Percentiles rank a stretch among this genome's conserved stretches.
phyloP scores from a whole-genome alignment of 2,329 filamentous ascomycete species.

The Emydomyces testavorans region DNA sequence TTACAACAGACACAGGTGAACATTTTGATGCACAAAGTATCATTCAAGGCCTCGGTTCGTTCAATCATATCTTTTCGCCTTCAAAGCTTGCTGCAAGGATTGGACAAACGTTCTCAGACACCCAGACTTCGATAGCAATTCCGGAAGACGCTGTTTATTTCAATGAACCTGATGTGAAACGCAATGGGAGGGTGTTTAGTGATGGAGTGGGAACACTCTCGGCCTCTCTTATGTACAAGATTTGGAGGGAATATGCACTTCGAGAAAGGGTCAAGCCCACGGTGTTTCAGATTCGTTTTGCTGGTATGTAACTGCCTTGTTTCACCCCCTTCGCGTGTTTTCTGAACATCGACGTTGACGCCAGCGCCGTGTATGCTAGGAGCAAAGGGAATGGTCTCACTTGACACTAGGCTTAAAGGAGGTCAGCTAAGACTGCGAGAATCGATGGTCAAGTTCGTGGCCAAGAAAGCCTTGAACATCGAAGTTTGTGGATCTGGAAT shows the following conservation, averaged over 20 bases:
- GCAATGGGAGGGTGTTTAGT: slow-evolving; percentile 54
- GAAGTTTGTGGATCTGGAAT: slow-evolving; percentile 42
- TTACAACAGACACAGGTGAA: slow-evolving; percentile 25
- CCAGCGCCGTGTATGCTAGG: slow-evolving; percentile 32
- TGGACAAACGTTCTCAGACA: slow-evolving; percentile 62
- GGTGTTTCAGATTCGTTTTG: slow-evolving; percentile 59
- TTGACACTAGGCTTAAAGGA: slow-evolving; percentile 52
- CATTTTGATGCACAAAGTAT: slow-evolving; percentile 29
- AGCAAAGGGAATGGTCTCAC: slow-evolving; percentile 65
- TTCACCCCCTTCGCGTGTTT: background rate
- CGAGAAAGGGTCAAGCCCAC: slow-evolving; percentile 20
- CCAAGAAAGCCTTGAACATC: slow-evolving; percentile 35
- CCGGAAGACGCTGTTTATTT: slow-evolving; percentile 18
- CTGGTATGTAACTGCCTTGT: slow-evolving; percentile 33
- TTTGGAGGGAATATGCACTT: slow-evolving; percentile 41
- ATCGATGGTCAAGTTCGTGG: slow-evolving; percentile 75
- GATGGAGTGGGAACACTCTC: slow-evolving; percentile 73
- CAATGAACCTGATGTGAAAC: slow-evolving; percentile 25
- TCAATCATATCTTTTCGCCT: slow-evolving; percentile 42
- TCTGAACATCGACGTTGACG: background rate
- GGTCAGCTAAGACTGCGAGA: slow-evolving; percentile 50
- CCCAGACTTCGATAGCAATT: slow-evolving; percentile 50
- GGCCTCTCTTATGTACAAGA: slow-evolving; percentile 43
- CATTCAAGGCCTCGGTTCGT: slow-evolving; percentile 40
- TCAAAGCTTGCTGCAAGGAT: slow-evolving; percentile 50